Base-by-base conservation (phyloP, 2,329 filamentous ascomycete species). In the Sporothrix globosa region DNA sequence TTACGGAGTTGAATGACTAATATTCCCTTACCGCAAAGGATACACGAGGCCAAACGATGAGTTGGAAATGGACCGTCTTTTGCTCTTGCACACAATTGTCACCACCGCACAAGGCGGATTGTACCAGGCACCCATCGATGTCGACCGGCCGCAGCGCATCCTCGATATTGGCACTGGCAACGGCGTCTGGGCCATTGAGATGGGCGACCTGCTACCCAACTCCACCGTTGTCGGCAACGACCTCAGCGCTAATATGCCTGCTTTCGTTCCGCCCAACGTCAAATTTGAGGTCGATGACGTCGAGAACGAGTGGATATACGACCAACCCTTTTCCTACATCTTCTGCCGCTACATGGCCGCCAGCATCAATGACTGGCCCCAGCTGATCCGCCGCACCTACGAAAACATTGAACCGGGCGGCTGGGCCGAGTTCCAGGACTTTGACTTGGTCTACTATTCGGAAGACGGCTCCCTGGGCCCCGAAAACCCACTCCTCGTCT, bases 11-110 rank as follows among this genome's bases (percentile, higher is more conserved):
- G 11, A 21, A 19, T 11, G n/a, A 13, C n/a, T 19, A 74, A 34
- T 9, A 34, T 34, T 34, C 6, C 34, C 34, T 1, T 34, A 34
- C 34, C 34, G 34, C 34, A 34, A 34, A 34, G 72, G 58, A 54
- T 81, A 81, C 69, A 74, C 77, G 0, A 75, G 81, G 58, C 79
- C 80, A n/a, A 81, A 79, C 60, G 80, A 81, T 67, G 78, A 81
- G 69, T 24, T 72, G 41, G 73, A 74, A 27, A 72, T 74, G 72
- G 73, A 73, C 56, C 72, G 73, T 9, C 72, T 74, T 3, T 39
- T 71, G 17, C 65, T 74, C 24, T 44, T 70, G 27, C 73, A 73
- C 56, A 61, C 61, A 5, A 58, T 74, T 27, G 44, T 72, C 7
- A 71, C 69, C 2, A 24, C 44, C 2, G 61, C 53, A 34, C 68